A percentile compares a stretch with the other conserved stretches of the same genome.
phyloP scores from a whole-genome alignment of 2,329 filamentous ascomycete genomes.

The Botrytis fragariae region DNA sequence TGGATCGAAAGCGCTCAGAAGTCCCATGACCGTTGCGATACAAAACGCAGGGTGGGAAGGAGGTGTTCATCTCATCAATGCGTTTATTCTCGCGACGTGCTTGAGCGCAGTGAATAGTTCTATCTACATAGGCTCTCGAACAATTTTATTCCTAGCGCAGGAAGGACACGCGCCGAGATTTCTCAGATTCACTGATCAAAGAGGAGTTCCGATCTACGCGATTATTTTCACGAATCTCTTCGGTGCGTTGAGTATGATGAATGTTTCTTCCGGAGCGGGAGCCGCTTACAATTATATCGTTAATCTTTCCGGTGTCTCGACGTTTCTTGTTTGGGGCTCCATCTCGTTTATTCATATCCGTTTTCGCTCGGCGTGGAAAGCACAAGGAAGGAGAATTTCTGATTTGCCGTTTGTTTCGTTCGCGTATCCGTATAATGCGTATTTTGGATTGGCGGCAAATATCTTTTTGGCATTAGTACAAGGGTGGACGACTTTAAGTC shows the following conservation, averaged over 20 bases:
- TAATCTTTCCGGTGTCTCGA: constrained; percentile 67
- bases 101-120: constrained; percentile 71
- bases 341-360: constrained; percentile 71
- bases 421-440: constrained; percentile 57
- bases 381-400: constrained; percentile 53
- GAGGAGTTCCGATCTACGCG: constrained; percentile 59
- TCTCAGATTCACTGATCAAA: constrained; percentile 63
- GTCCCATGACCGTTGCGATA: constrained; percentile 71
- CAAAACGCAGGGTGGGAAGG: constrained; percentile 71
- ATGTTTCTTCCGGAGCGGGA: constrained; percentile 63
- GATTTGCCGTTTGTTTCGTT: constrained; percentile 56
- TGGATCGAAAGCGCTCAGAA: constrained; percentile 61
- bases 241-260: constrained; percentile 73
- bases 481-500: constrained; percentile 58
- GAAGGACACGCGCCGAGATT: constrained; percentile 68
- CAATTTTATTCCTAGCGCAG: constrained; percentile 73
- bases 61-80: constrained; percentile 75
- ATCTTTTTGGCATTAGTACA: constrained; percentile 59
- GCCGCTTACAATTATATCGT: constrained; percentile 68
- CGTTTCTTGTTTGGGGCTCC: constrained; percentile 68
- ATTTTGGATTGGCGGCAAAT: constrained; percentile 57
- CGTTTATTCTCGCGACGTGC: constrained; percentile 71
- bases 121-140: constrained; percentile 75
- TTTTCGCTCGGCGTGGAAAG: constrained; percentile 62
- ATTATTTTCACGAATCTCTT: constrained; percentile 69